Evolutionary conservation across 345 rosid species (phyloP).

Genomic region (Erysimum cheiranthoides): DNA sequence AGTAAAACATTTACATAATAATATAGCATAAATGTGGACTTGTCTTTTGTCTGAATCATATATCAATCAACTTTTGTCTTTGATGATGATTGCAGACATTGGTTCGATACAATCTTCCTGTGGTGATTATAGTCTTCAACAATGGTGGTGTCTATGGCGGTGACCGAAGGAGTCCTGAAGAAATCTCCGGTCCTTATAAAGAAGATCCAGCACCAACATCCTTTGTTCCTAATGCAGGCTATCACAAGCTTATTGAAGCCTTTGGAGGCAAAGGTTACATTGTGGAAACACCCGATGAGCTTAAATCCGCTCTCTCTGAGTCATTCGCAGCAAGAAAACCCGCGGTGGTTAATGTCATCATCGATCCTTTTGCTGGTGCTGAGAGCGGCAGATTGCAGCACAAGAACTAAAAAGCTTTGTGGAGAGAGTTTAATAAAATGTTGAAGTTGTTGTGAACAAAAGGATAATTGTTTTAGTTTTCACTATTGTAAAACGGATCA

Average conservation of each 20-base stretch:
- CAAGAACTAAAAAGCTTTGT: constrained; percentile 71
- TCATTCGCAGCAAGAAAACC: constrained; percentile 82
- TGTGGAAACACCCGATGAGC: constrained; percentile 85
- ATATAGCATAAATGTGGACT: not conserved
- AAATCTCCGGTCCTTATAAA: constrained; percentile 77
- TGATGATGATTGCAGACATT: constrained; percentile 68
- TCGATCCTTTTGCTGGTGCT: constrained; percentile 94
- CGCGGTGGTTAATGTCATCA: constrained; percentile 74
- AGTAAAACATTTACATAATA: constrained; percentile 20
- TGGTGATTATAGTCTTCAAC: constrained; percentile 91
- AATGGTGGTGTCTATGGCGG: constrained; percentile 99
- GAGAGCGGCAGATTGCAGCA: constrained; percentile 97
- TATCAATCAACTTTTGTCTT: not conserved
- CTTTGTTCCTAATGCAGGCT: constrained; percentile 87
- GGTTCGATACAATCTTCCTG: constrained; percentile 89
- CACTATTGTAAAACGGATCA: constrained; percentile 11
- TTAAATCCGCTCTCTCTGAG: constrained; percentile 73
- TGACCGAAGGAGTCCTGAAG: constrained; percentile 86
- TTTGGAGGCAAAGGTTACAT: constrained; percentile 93
- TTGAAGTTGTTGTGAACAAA: constrained; percentile 8
- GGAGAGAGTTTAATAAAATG: constrained; percentile 10
- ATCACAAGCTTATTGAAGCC: constrained; percentile 81
- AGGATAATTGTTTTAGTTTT: not conserved
- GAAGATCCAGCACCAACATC: constrained; percentile 99
- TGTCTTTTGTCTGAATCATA: constrained; percentile 24